Percentiles rank a stretch among this genome's conserved stretches.
phyloP scores from a whole-genome alignment of 345 rosid genomes.

The Gynandropsis gynandra region DNA sequence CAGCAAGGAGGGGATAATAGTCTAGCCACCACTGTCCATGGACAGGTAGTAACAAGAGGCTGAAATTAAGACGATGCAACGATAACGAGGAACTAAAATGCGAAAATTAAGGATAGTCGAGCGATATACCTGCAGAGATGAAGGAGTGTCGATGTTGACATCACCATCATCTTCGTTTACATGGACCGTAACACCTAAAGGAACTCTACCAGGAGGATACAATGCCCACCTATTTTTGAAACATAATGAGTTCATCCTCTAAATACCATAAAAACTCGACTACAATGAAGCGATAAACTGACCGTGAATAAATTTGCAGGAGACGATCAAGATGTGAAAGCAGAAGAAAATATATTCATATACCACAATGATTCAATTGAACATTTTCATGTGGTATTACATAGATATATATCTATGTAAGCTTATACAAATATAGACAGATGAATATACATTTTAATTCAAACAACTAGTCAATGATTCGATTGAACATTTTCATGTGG shows the following conservation, averaged over 20 bases:
- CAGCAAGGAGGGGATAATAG: slow-evolving; percentile 86
- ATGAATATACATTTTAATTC: background rate
- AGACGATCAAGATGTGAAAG: background rate
- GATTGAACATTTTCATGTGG: background rate
- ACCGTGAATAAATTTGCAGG: slow-evolving; percentile 1
- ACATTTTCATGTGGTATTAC: too few species aligned
- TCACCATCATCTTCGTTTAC: slow-evolving; percentile 95
- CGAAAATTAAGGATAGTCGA: slow-evolving; percentile 11
- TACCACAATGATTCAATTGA: too few species aligned
- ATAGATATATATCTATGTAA: too few species aligned
- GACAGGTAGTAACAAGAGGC: slow-evolving; percentile 11
- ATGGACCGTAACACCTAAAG: slow-evolving; percentile 91
- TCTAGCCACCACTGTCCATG: slow-evolving; percentile 88
- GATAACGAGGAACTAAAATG: slow-evolving; percentile 15
- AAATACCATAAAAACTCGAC: slow-evolving; percentile 11
- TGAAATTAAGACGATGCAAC: slow-evolving; percentile 3
- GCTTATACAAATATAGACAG: too few species aligned
- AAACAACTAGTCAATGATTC: background rate
- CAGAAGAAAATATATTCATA: background rate
- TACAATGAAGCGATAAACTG: slow-evolving; percentile 9
- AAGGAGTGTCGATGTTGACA: slow-evolving; percentile 76
- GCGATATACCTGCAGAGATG: slow-evolving; percentile 76
- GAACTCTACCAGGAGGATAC: slow-evolving; percentile 98
- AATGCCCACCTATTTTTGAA: slow-evolving; percentile 77
- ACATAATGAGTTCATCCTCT: slow-evolving; percentile 14